A percentile compares a stretch with the other conserved stretches of the same genome.
Evolutionary conservation across 2,329 filamentous ascomycete genomes (phyloP).

Genomic region (Xylaria sp.): DNA sequence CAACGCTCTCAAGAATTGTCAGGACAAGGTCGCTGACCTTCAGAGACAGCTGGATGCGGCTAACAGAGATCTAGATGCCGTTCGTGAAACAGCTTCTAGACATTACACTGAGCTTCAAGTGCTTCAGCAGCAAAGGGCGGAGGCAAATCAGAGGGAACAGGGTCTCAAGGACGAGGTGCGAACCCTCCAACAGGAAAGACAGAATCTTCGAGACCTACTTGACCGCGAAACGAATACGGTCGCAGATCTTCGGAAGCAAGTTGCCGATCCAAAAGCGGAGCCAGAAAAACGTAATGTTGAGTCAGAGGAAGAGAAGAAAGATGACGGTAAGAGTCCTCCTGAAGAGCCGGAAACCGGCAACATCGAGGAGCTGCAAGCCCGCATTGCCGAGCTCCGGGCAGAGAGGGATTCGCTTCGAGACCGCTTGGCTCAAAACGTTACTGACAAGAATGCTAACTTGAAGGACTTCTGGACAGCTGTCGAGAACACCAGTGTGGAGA

Average conservation of each 20-base stretch:
- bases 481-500: conserved; percentile 9
- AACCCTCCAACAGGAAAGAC: neutral
- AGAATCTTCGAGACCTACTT: neutral
- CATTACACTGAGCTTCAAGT: conserved; percentile 1
- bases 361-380: conserved; percentile 5
- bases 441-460: neutral
- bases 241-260: neutral
- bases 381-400: neutral
- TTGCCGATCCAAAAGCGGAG: neutral
- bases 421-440: conserved; percentile 4
- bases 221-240: neutral
- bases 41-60: neutral
- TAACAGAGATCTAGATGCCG: neutral
- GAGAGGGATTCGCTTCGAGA: conserved; percentile 6
- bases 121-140: neutral
- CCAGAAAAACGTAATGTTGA: neutral
- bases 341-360: neutral
- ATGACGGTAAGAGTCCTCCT: neutral
- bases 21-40: neutral
- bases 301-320: neutral
- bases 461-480: conserved; percentile 11
- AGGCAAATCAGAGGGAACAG: neutral
- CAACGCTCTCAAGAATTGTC: neutral
- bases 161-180: neutral
- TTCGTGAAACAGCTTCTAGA: neutral